Evolutionary conservation across 805 yeast genomes (phyloP).

Genomic region (Spencermartinsiella europaea): DNA sequence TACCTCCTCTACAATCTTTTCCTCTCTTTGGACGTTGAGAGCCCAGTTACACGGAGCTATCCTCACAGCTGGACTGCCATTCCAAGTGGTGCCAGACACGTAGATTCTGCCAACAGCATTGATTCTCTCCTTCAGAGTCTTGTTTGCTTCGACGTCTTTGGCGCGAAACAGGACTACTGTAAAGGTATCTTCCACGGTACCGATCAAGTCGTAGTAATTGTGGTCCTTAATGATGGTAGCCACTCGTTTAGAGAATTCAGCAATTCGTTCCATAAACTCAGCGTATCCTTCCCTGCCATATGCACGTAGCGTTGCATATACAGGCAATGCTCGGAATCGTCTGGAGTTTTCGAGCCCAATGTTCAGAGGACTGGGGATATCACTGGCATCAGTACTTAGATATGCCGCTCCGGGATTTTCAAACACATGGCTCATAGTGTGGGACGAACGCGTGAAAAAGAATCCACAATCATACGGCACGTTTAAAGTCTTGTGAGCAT

Average conservation of each 20-base stretch:
- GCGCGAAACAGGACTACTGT: slow-evolving; percentile 22
- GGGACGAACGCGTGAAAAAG: slow-evolving; percentile 11
- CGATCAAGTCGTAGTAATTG: slow-evolving; percentile 17
- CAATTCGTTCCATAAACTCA: slow-evolving; percentile 15
- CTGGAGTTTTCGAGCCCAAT: slow-evolving; percentile 23
- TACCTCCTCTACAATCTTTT: not conserved
- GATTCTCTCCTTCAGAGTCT: slow-evolving; percentile 10
- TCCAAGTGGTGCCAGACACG: slow-evolving; percentile 20
- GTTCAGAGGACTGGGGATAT: slow-evolving; percentile 14
- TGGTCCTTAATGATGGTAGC: slow-evolving; percentile 13
- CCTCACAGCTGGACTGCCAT: slow-evolving; percentile 20
- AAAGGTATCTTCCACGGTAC: slow-evolving; percentile 6
- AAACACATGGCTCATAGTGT: slow-evolving; percentile 13
- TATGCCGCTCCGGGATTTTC: slow-evolving; percentile 23
- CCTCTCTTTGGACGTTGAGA: slow-evolving; percentile 1
- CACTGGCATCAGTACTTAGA: slow-evolving; percentile 3
- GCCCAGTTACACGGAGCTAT: slow-evolving; percentile 24
- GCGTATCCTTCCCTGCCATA: slow-evolving; percentile 20
- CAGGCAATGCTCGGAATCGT: slow-evolving; percentile 22
- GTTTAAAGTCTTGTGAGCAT: slow-evolving; percentile 23
- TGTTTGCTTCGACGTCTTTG: slow-evolving; percentile 8
- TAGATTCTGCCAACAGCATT: slow-evolving; percentile 17
- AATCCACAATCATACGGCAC: slow-evolving; percentile 26
- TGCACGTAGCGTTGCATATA: slow-evolving; percentile 19
- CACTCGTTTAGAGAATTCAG: slow-evolving; percentile 12